Evolutionary conservation across 768 basidiomycete genomes (phyloP), one percentile per base, ranked within the genome.

Genomic region (Mycena metata): DNA sequence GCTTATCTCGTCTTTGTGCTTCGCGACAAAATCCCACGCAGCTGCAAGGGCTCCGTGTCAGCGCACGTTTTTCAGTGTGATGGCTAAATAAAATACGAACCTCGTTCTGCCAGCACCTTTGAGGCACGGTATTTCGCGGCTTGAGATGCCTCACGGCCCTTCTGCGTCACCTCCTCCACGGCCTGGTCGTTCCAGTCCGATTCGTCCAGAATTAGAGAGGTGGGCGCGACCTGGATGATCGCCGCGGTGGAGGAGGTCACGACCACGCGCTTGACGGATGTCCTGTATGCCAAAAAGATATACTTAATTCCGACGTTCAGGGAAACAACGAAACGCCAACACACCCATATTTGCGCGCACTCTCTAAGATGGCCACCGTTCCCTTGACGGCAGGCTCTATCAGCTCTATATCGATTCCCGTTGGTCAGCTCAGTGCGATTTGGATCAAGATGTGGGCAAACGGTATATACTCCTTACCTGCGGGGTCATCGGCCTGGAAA

Each of bases 91-190:
- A 26, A 45, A 8, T 9, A 47, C 19, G 46, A 39, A 86, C 88
- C 83, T 78, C 80, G 82, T 77, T 94, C 93, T 0, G 91, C 90
- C 5, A 91, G 79, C 1, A 82, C 84, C 80, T 94, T 93, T 13
- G 86, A 88, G 2, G 89, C 87, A 35, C 82, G 73, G 73, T 94
- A 93, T 69, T 86, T 88, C 21, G 76, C 65, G 23, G 74, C 67
- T 0, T 68, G 68, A 0, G 75, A 65, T 0, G 88, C 86, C 1
- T 83, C 80, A 17, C 79, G 76, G 1, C 90, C 90, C 52, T 87
- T 79, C 64, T 86, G 79, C 65, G 86, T 80, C 19, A 88, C 82
- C 10, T 81, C 79, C 51, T 79, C 73, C 23, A 87, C 72, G 5
- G 85, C 79, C 55, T 78, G 78, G 15, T 86, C 76, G 70, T 91